Evolutionary conservation across 2,329 filamentous ascomycete genomes (phyloP).

Genomic region (Fusarium sp.): DNA sequence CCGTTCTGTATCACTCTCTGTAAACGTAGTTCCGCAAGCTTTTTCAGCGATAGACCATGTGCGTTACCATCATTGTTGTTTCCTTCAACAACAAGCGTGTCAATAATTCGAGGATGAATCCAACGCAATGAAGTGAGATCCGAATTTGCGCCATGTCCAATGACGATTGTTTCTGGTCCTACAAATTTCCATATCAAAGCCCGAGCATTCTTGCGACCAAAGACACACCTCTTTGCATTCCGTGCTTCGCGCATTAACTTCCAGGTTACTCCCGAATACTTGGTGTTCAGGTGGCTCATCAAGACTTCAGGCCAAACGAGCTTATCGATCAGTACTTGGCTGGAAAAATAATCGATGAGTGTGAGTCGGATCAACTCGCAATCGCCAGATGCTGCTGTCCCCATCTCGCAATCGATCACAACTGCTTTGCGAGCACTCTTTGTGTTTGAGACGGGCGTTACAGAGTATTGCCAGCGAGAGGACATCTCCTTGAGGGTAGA

Average conservation of each 20-base stretch:
- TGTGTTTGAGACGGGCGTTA: neutral
- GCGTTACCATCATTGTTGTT: neutral
- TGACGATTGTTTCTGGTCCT: slow-evolving; percentile 58
- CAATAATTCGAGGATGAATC: slow-evolving; percentile 22
- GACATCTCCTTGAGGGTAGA: slow-evolving; percentile 2
- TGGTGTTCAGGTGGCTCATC: slow-evolving; percentile 62
- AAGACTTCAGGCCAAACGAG: slow-evolving; percentile 60
- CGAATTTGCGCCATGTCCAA: slow-evolving; percentile 55
- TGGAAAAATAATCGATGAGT: slow-evolving; percentile 62
- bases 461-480: slow-evolving; percentile 10
- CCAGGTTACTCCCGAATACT: slow-evolving; percentile 60
- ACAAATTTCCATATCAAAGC: slow-evolving; percentile 57
- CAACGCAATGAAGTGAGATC: slow-evolving; percentile 20
- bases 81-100: slow-evolving; percentile 18
- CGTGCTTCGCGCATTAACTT: slow-evolving; percentile 53
- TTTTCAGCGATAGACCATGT: slow-evolving; percentile 18
- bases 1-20: slow-evolving; percentile 1
- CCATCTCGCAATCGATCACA: slow-evolving; percentile 68
- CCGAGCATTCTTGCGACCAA: slow-evolving; percentile 57
- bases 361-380: slow-evolving; percentile 64
- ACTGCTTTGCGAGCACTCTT: slow-evolving; percentile 45
- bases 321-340: slow-evolving; percentile 59
- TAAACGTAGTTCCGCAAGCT: slow-evolving; percentile 4
- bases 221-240: slow-evolving; percentile 49
- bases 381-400: slow-evolving; percentile 56